A percentile compares a stretch with the other conserved stretches of the same genome.
Conservation (phyloP, 345 rosid genomes). For the Eucalyptus erythrocorys region DNA sequence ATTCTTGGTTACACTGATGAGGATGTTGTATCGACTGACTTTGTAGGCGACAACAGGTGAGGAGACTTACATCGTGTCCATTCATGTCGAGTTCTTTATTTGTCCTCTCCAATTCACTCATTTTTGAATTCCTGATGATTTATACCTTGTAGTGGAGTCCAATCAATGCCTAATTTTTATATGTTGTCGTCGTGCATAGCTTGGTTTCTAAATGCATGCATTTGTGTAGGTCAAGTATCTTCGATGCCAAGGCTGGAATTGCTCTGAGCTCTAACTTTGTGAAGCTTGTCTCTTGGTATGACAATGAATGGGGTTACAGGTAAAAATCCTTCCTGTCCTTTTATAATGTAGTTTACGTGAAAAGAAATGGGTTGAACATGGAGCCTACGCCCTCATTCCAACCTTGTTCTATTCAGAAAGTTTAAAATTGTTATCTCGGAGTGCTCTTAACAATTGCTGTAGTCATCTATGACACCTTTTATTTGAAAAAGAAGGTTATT, state of each 20-base stretch:
- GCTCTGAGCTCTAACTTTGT: conserved; percentile 2
- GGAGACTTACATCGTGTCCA: neutral
- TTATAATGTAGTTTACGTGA: neutral
- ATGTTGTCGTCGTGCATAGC: neutral
- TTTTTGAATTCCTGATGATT: neutral
- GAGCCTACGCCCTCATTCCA: no score
- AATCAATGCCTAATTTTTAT: neutral
- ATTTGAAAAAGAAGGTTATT: no score
- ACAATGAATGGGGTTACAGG: conserved; percentile 57
- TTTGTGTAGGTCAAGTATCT: conserved; percentile 41
- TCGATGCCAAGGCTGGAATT: conserved; percentile 47
- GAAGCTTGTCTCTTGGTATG: conserved; percentile 46
- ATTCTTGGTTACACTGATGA: conserved; percentile 61
- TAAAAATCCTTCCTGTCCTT: neutral
- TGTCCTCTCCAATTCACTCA: neutral
- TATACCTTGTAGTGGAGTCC: neutral
- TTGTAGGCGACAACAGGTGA: conserved; percentile 54
- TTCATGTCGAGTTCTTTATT: neutral
- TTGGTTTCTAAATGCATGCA: neutral
- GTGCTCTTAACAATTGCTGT: no score
- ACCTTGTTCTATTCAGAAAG: no score
- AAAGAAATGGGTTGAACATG: no score
- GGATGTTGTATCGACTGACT: conserved; percentile 58
- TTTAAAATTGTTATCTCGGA: no score
- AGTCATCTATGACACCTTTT: no score